phyloP scores from a whole-genome alignment of 2,329 filamentous ascomycete genomes.

The Coniochaeta sp. region DNA sequence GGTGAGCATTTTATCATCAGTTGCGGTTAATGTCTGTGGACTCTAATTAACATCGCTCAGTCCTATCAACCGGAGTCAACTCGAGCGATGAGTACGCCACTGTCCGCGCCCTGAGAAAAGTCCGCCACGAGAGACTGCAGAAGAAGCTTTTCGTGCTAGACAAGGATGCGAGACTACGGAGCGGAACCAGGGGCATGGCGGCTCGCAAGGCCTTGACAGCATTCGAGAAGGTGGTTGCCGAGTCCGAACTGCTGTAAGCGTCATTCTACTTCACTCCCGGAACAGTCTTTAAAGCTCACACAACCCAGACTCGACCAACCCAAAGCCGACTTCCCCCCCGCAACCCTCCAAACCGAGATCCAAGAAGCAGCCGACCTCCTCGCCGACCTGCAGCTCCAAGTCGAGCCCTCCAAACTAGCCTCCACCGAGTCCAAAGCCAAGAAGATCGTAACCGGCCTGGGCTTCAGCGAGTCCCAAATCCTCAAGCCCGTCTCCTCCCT shows the following conservation, averaged over 20 bases:
- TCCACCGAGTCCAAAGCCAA: constrained; percentile 61
- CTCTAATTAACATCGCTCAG: constrained; percentile 19
- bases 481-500: constrained; percentile 54
- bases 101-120: constrained; percentile 51
- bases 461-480: constrained; percentile 59
- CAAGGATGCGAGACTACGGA: constrained; percentile 67
- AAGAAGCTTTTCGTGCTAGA: constrained; percentile 61
- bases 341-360: constrained; percentile 55
- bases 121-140: constrained; percentile 56
- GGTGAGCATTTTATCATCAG: constrained; percentile 28
- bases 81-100: constrained; percentile 48
- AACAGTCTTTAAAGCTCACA: no score
- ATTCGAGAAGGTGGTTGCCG: constrained; percentile 59
- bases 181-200: constrained; percentile 66
- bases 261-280: background rate
- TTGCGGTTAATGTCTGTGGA: background rate
- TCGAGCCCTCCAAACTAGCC: constrained; percentile 58
- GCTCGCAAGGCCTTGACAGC: constrained; percentile 68
- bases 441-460: constrained; percentile 60
- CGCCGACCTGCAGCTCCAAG: constrained; percentile 57
- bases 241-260: constrained; percentile 44
- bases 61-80: constrained; percentile 55
- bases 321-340: constrained; percentile 48
- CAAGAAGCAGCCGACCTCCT: constrained; percentile 65
- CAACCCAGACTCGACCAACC: constrained; percentile 38